Conservation (phyloP, 2,329 filamentous ascomycete species). For the Albophoma yamanashiensis region DNA sequence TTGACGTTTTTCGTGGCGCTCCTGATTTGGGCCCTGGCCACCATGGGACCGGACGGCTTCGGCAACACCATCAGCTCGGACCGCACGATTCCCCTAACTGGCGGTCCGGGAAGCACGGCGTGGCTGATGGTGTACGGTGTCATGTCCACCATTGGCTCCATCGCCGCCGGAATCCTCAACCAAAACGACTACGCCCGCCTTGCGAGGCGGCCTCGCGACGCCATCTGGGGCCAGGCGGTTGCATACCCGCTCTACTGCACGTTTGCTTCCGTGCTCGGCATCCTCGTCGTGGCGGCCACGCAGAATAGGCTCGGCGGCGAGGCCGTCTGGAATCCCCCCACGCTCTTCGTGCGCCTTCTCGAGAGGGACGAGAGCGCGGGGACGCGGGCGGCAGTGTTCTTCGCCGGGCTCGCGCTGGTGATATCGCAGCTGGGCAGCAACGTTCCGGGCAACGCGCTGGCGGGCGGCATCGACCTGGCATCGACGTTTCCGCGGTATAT, state of each 20-base stretch:
- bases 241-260: constrained; percentile 25
- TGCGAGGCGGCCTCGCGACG: constrained; percentile 17
- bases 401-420: constrained; percentile 23
- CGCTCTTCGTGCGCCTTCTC: constrained; percentile 21
- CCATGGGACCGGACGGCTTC: constrained; percentile 29
- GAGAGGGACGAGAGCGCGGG: constrained; percentile 17
- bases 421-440: constrained; percentile 27
- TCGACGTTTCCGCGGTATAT: constrained; percentile 25
- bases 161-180: constrained; percentile 26
- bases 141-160: constrained; percentile 25
- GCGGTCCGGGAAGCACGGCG: constrained; percentile 17
- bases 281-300: constrained; percentile 27
- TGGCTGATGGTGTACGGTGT: constrained; percentile 27
- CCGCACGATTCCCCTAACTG: constrained; percentile 12
- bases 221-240: constrained; percentile 23
- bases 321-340: constrained; percentile 26
- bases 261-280: constrained; percentile 24
- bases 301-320: constrained; percentile 23
- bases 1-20: constrained; percentile 29
- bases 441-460: constrained; percentile 23
- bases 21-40: constrained; percentile 32
- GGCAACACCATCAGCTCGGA: constrained; percentile 19
- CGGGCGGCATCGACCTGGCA: constrained; percentile 28
- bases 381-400: constrained; percentile 26
- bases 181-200: constrained; percentile 28